Conservation (phyloP, 2,329 filamentous ascomycete species). For the Paraphoma chrysanthemicola region DNA sequence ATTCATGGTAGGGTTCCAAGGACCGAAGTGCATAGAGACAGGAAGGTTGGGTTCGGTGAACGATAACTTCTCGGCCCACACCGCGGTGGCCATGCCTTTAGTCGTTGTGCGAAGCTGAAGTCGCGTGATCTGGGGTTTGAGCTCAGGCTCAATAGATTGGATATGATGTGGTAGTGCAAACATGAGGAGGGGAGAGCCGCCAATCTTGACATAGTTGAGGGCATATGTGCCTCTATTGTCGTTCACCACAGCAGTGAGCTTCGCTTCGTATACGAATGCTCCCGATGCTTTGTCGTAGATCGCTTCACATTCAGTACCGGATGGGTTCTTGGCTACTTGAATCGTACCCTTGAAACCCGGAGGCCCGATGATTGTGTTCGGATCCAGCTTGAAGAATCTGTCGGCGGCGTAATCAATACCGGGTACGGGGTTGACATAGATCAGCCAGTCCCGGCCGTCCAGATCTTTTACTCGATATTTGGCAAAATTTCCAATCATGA, state of each 20-base stretch:
- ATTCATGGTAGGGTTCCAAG: conserved; percentile 69
- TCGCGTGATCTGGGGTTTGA: conserved; percentile 56
- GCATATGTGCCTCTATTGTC: conserved; percentile 70
- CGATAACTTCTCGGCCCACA: conserved; percentile 66
- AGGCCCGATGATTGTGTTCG: conserved; percentile 69
- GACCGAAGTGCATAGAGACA: conserved; percentile 75
- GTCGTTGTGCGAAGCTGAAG: conserved; percentile 79
- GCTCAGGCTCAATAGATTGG: conserved; percentile 71
- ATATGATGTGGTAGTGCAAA: conserved; percentile 89
- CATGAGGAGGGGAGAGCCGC: conserved; percentile 75
- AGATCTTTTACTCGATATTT: conserved; percentile 80
- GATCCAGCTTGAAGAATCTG: conserved; percentile 68
- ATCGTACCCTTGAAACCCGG: conserved; percentile 77
- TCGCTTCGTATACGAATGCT: conserved; percentile 71
- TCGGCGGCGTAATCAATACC: conserved; percentile 64
- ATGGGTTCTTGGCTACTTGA: conserved; percentile 81
- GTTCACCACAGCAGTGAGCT: conserved; percentile 67
- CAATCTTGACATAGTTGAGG: conserved; percentile 75
- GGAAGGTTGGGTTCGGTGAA: conserved; percentile 79
- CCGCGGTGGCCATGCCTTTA: conserved; percentile 79
- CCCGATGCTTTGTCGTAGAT: conserved; percentile 79
- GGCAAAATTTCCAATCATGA: conserved; percentile 68
- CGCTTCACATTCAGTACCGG: conserved; percentile 63
- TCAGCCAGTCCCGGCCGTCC: conserved; percentile 72
- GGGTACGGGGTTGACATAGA: conserved; percentile 71